phyloP scores from a whole-genome alignment of 2,329 filamentous ascomycete species.

The Neofusicoccum laricinum region DNA sequence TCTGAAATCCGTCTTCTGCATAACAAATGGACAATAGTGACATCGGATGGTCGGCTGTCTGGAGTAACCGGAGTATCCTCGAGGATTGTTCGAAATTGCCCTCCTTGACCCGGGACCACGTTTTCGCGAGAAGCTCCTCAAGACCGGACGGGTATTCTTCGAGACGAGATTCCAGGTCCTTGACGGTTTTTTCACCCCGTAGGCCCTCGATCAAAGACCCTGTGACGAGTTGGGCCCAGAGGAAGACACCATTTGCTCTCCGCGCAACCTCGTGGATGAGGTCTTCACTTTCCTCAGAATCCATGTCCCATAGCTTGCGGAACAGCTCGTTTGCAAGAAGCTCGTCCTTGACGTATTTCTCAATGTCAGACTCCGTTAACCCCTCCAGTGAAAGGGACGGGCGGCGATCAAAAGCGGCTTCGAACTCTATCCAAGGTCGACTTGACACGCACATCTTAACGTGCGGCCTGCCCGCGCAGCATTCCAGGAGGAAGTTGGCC shows the following conservation, averaged over 20 bases:
- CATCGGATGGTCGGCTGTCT: slow-evolving; percentile 3
- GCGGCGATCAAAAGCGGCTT: background rate
- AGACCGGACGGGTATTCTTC: slow-evolving; percentile 19
- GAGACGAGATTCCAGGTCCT: slow-evolving; percentile 17
- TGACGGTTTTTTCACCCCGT: slow-evolving; percentile 15
- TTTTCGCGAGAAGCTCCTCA: slow-evolving; percentile 19
- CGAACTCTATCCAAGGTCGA: background rate
- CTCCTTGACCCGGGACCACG: slow-evolving; percentile 5
- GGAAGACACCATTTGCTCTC: slow-evolving; percentile 22
- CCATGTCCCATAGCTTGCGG: background rate
- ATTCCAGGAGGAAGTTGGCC: background rate
- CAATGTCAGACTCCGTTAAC: slow-evolving; percentile 16
- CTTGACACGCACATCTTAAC: slow-evolving; percentile 13
- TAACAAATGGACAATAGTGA: slow-evolving; percentile 19
- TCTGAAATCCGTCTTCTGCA: slow-evolving; percentile 17
- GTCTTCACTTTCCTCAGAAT: background rate
- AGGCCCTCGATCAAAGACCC: slow-evolving; percentile 19
- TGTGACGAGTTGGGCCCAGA: slow-evolving; percentile 23
- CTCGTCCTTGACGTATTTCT: background rate
- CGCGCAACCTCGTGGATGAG: slow-evolving; percentile 11
- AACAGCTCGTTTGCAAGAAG: background rate
- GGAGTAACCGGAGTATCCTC: slow-evolving; percentile 19
- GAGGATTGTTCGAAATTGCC: slow-evolving; percentile 18
- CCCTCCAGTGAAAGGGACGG: slow-evolving; percentile 14
- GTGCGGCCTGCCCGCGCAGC: background rate